These are phyloP conservation scores for Leccinum boreale DNA, from an alignment of 768 basidiomycete species.

Conservation along the genomic window DNA sequence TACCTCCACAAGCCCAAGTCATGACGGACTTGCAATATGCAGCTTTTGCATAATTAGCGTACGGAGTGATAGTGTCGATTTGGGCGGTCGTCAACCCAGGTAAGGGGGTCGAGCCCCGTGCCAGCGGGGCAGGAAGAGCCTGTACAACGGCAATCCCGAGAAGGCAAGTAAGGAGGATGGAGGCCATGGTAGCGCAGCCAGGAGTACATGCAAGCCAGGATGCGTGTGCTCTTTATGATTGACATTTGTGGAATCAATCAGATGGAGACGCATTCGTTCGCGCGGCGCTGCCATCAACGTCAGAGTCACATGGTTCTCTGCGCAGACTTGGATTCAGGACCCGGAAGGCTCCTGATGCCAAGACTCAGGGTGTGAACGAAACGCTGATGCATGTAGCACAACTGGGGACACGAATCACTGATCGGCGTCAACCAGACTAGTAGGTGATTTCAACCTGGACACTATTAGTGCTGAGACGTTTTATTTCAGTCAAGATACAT, in stretches of 20 bases:
- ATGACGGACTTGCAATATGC: slow-evolving; percentile 45
- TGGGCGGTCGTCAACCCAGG: slow-evolving; percentile 36
- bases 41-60: slow-evolving; percentile 46
- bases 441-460: no score
- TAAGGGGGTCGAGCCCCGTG: slow-evolving; percentile 21
- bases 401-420: no score
- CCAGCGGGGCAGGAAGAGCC: slow-evolving; percentile 22
- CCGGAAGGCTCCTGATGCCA: background rate
- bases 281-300: background rate
- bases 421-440: no score
- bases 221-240: background rate
- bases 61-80: slow-evolving; percentile 43
- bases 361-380: background rate
- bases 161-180: slow-evolving; percentile 4
- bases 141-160: slow-evolving; percentile 4
- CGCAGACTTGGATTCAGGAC: no score
- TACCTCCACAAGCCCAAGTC: slow-evolving; percentile 54
- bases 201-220: background rate
- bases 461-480: no score
- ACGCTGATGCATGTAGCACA: background rate
- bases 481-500: no score
- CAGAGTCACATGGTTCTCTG: background rate
- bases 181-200: slow-evolving; percentile 1
- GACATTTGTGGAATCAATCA: background rate
- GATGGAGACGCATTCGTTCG: background rate